Evolutionary conservation across 805 yeast species (phyloP).

Genomic region (Candida insectalens): DNA sequence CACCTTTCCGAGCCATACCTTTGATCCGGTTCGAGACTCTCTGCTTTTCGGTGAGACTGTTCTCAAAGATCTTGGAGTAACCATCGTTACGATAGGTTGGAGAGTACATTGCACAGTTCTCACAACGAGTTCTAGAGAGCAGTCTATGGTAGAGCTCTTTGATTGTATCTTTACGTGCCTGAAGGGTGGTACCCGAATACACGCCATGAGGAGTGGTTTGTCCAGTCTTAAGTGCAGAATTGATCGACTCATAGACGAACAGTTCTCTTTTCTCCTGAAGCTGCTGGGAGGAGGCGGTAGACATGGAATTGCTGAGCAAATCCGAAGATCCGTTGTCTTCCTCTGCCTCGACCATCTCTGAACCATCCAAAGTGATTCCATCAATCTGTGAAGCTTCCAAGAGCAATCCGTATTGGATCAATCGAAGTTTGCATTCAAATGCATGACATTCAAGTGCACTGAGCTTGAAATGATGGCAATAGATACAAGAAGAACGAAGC

Average conservation of each 20-base stretch:
- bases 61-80: constrained; percentile 83
- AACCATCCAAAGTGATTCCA: constrained; percentile 33
- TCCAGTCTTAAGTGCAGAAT: constrained; percentile 68
- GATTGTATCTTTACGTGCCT: constrained; percentile 68
- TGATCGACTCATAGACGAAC: constrained; percentile 64
- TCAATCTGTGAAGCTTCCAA: constrained; percentile 72
- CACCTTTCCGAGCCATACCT: constrained; percentile 43
- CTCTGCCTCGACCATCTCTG: constrained; percentile 23
- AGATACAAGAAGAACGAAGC: constrained; percentile 77
- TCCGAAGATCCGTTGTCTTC: constrained; percentile 13
- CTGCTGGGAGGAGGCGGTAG: constrained; percentile 24
- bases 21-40: constrained; percentile 63
- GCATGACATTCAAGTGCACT: constrained; percentile 62
- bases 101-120: constrained; percentile 91
- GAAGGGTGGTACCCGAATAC: constrained; percentile 75
- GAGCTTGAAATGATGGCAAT: constrained; percentile 80
- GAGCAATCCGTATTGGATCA: constrained; percentile 83
- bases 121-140: constrained; percentile 78
- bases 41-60: constrained; percentile 76
- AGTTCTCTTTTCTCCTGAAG: constrained; percentile 52
- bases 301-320: constrained; percentile 15
- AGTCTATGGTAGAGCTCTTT: constrained; percentile 69
- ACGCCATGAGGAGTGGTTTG: constrained; percentile 58
- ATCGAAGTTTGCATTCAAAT: constrained; percentile 64
- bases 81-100: constrained; percentile 96